Evolutionary conservation across 768 basidiomycete genomes (phyloP).

Genomic region (Mrakia hoshinonis): DNA sequence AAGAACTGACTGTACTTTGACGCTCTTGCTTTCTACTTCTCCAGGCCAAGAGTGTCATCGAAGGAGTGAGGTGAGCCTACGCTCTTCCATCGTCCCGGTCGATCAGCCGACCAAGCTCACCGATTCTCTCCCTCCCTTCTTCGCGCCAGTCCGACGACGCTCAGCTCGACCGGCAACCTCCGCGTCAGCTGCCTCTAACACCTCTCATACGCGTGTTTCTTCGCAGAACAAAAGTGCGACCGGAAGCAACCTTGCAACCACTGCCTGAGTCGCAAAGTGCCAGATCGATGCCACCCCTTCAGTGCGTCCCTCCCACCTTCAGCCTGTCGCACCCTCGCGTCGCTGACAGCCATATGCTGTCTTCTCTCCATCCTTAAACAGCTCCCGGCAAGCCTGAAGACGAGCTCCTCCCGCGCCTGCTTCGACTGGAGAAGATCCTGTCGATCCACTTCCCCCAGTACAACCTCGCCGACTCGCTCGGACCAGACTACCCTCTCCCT

Average conservation of each 20-base stretch:
- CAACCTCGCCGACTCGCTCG: slow-evolving; percentile 13
- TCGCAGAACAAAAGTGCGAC: slow-evolving; percentile 26
- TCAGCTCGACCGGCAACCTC: background rate
- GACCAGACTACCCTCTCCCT: slow-evolving; percentile 19
- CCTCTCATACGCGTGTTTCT: background rate
- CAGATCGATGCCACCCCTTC: slow-evolving; percentile 28
- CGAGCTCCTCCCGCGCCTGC: slow-evolving; percentile 23
- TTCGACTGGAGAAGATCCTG: slow-evolving; percentile 28
- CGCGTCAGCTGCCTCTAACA: background rate
- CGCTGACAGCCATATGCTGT: background rate
- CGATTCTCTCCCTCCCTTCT: background rate
- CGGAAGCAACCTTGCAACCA: slow-evolving; percentile 27
- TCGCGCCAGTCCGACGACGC: background rate
- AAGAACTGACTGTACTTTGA: background rate
- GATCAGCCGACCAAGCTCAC: background rate
- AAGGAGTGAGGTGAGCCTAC: slow-evolving; percentile 4
- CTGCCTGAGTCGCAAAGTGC: slow-evolving; percentile 25
- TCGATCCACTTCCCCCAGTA: slow-evolving; percentile 28
- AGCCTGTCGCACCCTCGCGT: background rate
- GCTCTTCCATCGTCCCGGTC: background rate
- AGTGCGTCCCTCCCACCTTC: slow-evolving; percentile 20
- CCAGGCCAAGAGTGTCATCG: slow-evolving; percentile 11
- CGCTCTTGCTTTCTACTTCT: background rate
- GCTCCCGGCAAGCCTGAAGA: slow-evolving; percentile 30
- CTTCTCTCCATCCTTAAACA: background rate